Percentiles rank a stretch among this genome's conserved stretches.
Conservation (phyloP, 768 basidiomycete species). For the Mrakia gelida region DNA sequence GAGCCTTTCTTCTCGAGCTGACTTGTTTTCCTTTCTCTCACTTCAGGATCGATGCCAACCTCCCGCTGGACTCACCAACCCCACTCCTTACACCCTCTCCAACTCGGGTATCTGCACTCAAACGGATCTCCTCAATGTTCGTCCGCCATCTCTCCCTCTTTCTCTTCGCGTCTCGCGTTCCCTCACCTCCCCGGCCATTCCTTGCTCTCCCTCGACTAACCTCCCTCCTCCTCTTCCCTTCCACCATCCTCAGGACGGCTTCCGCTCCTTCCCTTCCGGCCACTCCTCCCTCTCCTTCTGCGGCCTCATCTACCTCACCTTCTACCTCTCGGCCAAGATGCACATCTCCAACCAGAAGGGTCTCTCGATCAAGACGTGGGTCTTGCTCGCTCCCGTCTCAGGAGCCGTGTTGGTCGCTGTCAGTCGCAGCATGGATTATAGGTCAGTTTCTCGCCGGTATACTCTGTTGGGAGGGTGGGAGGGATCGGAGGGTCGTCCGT, state of each 20-base stretch:
- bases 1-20: conserved; percentile 50
- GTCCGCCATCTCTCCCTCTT: conserved; percentile 67
- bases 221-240: neutral
- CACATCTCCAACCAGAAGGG: conserved; percentile 81
- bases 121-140: conserved; percentile 45
- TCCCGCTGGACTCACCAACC: conserved; percentile 33
- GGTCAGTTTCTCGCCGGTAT: no score
- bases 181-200: no score
- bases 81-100: conserved; percentile 63
- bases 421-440: conserved; percentile 41
- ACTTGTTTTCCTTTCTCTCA: conserved; percentile 47
- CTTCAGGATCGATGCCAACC: conserved; percentile 52
- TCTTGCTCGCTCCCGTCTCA: conserved; percentile 61
- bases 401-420: conserved; percentile 56
- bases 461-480: no score
- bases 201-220: neutral
- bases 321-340: conserved; percentile 86
- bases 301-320: conserved; percentile 79
- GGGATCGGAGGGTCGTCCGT: no score
- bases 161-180: conserved; percentile 18
- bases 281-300: conserved; percentile 71
- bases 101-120: conserved; percentile 74
- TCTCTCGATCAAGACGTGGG: conserved; percentile 63
- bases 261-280: conserved; percentile 48
- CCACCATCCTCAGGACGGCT: conserved; percentile 67